Base-by-base conservation (phyloP, 108 stramenopile species). In the Nitzschia sp. region DNA sequence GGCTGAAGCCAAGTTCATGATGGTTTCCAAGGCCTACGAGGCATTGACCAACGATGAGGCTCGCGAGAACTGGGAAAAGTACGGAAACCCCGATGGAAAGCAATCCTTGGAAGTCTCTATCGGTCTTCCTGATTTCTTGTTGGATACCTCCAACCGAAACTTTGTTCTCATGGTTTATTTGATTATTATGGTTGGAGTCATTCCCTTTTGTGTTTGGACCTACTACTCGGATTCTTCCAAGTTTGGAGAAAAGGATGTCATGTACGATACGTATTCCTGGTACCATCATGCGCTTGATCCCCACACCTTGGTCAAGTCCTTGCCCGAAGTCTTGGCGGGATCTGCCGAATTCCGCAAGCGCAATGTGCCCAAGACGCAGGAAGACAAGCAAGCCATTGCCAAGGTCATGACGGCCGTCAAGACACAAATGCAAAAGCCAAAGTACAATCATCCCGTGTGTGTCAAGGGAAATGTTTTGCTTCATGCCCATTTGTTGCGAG, bases 71-170 rank as follows among this genome's bases (percentile, higher is more conserved):
- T 99, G 86, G 69, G 97, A 98, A 80, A 90, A 97, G 74, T 96
- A 93, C 73, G 99, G 99, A 51, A 97, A 98, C 67, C 98, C 98
- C 21, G 98, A 98, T 71, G 98, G 98, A 46, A 97, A 97, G 83
- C 98, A 98, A 80, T 84, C 89, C 26, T 82, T 98, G 55, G 97
- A 94, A 59, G 96, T 98, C 25, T 88, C 86, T 61, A 97, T 98
- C 69, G 98, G 96, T 19, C 85, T 98, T 20, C 98, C 98, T 12
- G 82, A 91, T 50, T 96, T 92, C 73, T 84, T 98, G 62, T 67
- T 98, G 52, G 86, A 95, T 53, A 88, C 86, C 52, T 67, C 85
- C 66, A 91, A 97, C 75, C 91, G 94, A 56, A 96, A 96, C 75
- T 60, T 91, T 11, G 95, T 98, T 57, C 83, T 98, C 26, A 74